These are phyloP conservation scores for Penicillium brevicompactum DNA, from an alignment of 2,329 filamentous ascomycete genomes.

Conservation along the genomic window DNA sequence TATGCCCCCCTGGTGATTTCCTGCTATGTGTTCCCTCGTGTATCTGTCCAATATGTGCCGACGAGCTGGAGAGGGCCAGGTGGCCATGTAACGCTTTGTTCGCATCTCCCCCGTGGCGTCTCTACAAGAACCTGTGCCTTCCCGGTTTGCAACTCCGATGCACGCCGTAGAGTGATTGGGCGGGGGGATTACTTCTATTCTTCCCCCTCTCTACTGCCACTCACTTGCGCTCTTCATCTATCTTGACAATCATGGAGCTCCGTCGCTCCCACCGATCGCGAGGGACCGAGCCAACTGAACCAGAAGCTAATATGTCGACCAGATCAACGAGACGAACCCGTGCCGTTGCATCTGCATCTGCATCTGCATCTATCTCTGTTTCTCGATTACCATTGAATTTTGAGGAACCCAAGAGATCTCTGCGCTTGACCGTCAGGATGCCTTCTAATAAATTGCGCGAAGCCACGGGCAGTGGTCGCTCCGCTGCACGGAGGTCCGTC, in stretches of 20 bases:
- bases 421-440: constrained; percentile 53
- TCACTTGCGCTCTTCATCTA: constrained; percentile 9
- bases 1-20: constrained; percentile 10
- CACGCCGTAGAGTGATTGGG: constrained; percentile 15
- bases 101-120: constrained; percentile 31
- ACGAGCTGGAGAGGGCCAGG: constrained; percentile 11
- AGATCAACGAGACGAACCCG: constrained; percentile 42
- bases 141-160: constrained; percentile 29
- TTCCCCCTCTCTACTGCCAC: constrained; percentile 17
- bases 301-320: constrained; percentile 38
- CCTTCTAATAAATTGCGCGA: constrained; percentile 53
- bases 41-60: not conserved
- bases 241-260: constrained; percentile 34
- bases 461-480: constrained; percentile 41
- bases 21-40: not conserved
- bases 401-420: constrained; percentile 43
- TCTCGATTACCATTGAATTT: constrained; percentile 38
- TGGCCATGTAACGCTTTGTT: constrained; percentile 27
- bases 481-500: constrained; percentile 33
- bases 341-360: constrained; percentile 37
- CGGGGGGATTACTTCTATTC: not conserved
- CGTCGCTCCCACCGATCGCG: constrained; percentile 44
- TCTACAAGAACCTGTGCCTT: constrained; percentile 33
- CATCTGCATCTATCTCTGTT: constrained; percentile 24
- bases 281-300: constrained; percentile 26